Conservation (phyloP, 257 asterid species). For the Solanum paucissectum region DNA sequence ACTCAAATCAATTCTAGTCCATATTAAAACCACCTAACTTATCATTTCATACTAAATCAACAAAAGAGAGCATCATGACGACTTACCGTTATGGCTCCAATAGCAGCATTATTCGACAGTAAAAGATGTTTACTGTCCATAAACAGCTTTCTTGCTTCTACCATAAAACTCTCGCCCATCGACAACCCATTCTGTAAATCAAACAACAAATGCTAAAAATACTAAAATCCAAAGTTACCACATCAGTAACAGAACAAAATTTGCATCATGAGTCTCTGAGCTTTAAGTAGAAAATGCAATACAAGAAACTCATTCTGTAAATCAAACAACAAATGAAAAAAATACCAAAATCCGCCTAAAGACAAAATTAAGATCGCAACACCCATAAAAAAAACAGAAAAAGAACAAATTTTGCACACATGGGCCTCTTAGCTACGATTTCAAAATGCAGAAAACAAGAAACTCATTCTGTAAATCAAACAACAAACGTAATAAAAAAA, state of each 20-base stretch:
- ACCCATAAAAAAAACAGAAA: background rate
- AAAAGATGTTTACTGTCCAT: slow-evolving; percentile 56
- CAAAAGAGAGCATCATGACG: background rate
- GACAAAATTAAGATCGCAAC: background rate
- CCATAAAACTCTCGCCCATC: slow-evolving; percentile 31
- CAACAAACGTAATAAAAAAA: background rate
- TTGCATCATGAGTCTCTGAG: background rate
- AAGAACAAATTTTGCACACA: background rate
- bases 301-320: slow-evolving; percentile 36
- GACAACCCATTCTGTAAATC: slow-evolving; percentile 46
- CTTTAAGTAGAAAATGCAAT: background rate
- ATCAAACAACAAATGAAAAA: background rate
- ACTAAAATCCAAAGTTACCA: background rate
- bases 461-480: slow-evolving; percentile 41
- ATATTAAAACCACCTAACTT: background rate
- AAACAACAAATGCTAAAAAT: background rate
- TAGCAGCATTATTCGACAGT: slow-evolving; percentile 36
- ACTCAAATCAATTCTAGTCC: background rate
- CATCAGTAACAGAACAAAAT: background rate
- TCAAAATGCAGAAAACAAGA: background rate
- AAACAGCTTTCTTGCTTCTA: slow-evolving; percentile 50
- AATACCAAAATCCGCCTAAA: background rate
- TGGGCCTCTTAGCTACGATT: background rate
- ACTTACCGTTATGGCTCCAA: slow-evolving; percentile 66
- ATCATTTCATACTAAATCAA: background rate